A percentile compares a stretch with the other conserved stretches of the same genome.
Evolutionary conservation across 2,329 filamentous ascomycete species (phyloP).

Genomic region (Metarhizium robertsii): DNA sequence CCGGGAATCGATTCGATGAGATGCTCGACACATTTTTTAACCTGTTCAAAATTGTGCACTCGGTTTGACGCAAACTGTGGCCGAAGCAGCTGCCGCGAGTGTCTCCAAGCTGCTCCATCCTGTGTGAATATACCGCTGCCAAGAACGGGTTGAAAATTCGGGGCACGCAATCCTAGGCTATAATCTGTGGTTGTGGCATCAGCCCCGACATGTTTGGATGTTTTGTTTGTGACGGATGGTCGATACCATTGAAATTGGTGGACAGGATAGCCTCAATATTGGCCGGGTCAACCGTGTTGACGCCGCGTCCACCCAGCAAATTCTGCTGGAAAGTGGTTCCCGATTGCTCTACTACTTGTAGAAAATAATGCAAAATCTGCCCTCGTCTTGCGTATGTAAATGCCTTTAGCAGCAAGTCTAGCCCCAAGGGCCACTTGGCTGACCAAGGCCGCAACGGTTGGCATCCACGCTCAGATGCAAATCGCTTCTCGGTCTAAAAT

Average conservation of each 20-base stretch:
- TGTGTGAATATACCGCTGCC: slow-evolving; percentile 10
- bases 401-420: slow-evolving; percentile 1
- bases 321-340: slow-evolving; percentile 7
- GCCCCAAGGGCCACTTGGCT: slow-evolving; percentile 2
- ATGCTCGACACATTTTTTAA: slow-evolving; percentile 13
- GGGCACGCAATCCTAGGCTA: slow-evolving; percentile 1
- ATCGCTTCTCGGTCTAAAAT: background rate
- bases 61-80: slow-evolving; percentile 13
- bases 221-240: background rate
- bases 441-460: slow-evolving; percentile 3
- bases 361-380: slow-evolving; percentile 4
- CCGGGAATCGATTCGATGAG: slow-evolving; percentile 1
- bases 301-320: slow-evolving; percentile 4
- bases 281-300: slow-evolving; percentile 25
- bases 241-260: slow-evolving; percentile 29
- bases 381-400: background rate
- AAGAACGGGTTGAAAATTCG: slow-evolving; percentile 6
- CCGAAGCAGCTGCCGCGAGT: slow-evolving; percentile 24
- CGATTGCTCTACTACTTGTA: slow-evolving; percentile 3
- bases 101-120: slow-evolving; percentile 30
- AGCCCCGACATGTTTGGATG: background rate
- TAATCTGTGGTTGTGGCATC: background rate
- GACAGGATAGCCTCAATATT: slow-evolving; percentile 43
- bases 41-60: slow-evolving; percentile 11
- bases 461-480: slow-evolving; percentile 3